Percentiles rank a stretch among this genome's conserved stretches.
These are phyloP conservation scores for Pseudogymnoascus sp. DNA, from an alignment of 2,329 filamentous ascomycete species.

Conservation along the genomic window DNA sequence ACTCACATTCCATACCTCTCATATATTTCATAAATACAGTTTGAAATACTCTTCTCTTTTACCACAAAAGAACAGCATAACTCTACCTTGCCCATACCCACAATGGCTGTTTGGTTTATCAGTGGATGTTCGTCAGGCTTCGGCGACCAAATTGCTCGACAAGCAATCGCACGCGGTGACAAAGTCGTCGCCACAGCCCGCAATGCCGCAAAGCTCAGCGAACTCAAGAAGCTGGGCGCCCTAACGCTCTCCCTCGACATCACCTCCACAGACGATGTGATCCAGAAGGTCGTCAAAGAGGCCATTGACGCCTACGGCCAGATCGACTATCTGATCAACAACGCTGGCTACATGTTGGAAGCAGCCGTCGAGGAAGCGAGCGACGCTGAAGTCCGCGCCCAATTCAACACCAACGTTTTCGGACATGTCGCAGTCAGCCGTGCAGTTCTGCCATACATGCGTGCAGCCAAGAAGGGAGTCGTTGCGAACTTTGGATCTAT, in stretches of 20 bases:
- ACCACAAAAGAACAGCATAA: background rate
- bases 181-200: constrained; percentile 41
- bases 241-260: constrained; percentile 34
- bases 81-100: too few relatives aligned
- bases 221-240: constrained; percentile 30
- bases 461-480: constrained; percentile 32
- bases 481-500: constrained; percentile 41
- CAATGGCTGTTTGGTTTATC: constrained; percentile 37
- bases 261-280: constrained; percentile 27
- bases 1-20: background rate
- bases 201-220: constrained; percentile 28
- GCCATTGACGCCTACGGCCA: constrained; percentile 33
- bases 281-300: constrained; percentile 31
- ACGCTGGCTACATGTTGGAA: constrained; percentile 36
- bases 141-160: constrained; percentile 36
- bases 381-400: constrained; percentile 32
- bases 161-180: constrained; percentile 36
- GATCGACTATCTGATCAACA: constrained; percentile 40
- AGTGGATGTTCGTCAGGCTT: constrained; percentile 41
- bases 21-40: background rate
- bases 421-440: constrained; percentile 40
- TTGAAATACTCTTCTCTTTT: background rate
- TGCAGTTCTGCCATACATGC: constrained; percentile 39
- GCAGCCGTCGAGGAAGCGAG: constrained; percentile 38
- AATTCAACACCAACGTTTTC: constrained; percentile 47